Percentiles rank a stretch among this genome's conserved stretches.
phyloP scores from a whole-genome alignment of 306 rosid species.

The Cajanus cajan region DNA sequence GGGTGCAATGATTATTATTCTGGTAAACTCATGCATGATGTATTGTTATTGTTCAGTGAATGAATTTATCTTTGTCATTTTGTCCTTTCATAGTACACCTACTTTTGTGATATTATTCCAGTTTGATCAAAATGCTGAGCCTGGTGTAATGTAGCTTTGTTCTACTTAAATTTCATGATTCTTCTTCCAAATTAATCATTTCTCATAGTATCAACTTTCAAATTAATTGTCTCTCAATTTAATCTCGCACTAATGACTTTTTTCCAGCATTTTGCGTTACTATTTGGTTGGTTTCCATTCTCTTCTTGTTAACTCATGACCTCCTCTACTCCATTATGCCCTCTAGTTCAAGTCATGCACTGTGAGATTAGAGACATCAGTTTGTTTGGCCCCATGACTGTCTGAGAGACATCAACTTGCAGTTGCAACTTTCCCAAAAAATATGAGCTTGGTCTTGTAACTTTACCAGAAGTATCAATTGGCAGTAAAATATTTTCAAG shows the following conservation, averaged over 20 bases:
- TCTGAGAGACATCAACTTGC: background rate
- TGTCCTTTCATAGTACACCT: background rate
- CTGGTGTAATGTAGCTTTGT: background rate
- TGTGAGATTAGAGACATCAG: background rate
- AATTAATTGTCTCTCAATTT: background rate
- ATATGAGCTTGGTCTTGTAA: background rate
- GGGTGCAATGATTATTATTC: background rate
- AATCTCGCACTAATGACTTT: background rate
- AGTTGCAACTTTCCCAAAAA: background rate
- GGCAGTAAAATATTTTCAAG: background rate
- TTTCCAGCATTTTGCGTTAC: too few relatives aligned
- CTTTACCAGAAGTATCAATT: background rate
- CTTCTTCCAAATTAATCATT: background rate
- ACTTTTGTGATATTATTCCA: background rate
- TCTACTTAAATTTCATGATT: background rate
- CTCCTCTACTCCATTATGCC: background rate
- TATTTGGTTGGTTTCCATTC: too few relatives aligned
- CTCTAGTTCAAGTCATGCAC: background rate
- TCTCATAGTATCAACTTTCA: background rate
- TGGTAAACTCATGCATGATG: background rate
- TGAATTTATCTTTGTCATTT: background rate
- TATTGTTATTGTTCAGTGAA: background rate
- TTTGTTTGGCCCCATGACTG: background rate
- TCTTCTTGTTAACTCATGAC: background rate
- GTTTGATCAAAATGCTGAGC: slow-evolving; percentile 1